phyloP scores from a whole-genome alignment of 345 rosid genomes.

The Xanthoceras sorbifolium region DNA sequence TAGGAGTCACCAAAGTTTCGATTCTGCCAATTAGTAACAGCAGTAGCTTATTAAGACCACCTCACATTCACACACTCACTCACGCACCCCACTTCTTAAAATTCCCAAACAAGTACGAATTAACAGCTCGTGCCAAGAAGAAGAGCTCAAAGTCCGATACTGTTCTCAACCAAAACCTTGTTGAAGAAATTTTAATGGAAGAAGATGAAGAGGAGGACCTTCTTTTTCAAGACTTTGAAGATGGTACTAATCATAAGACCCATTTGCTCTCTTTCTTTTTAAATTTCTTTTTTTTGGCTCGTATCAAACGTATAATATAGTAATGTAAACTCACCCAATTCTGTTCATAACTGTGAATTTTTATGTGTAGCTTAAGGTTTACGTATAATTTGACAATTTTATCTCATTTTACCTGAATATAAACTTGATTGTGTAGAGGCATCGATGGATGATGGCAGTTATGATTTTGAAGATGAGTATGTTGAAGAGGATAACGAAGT shows the following conservation, averaged over 20 bases:
- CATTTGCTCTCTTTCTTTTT: constrained; percentile 7
- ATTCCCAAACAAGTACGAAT: constrained; percentile 22
- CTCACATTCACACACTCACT: constrained; percentile 23
- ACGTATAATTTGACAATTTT: too few relatives aligned
- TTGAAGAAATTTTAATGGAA: constrained; percentile 43
- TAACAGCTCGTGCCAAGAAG: constrained; percentile 48
- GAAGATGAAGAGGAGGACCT: constrained; percentile 51
- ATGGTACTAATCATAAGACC: constrained; percentile 37
- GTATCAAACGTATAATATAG: too few relatives aligned
- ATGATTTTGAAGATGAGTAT: constrained; percentile 46
- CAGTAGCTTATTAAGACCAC: constrained; percentile 20
- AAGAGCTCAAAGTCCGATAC: constrained; percentile 36
- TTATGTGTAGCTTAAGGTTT: too few relatives aligned
- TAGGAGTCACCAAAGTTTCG: constrained; percentile 12
- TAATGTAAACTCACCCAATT: too few relatives aligned
- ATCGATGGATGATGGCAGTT: constrained; percentile 34
- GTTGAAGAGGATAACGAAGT: constrained; percentile 55
- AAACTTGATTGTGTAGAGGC: constrained; percentile 38
- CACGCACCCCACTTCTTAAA: constrained; percentile 26
- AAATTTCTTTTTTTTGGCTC: not conserved
- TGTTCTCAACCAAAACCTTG: constrained; percentile 40
- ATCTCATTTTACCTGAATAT: too few relatives aligned
- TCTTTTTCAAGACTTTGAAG: constrained; percentile 53
- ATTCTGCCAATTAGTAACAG: not conserved
- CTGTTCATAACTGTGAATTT: too few relatives aligned